phyloP scores from a whole-genome alignment of 805 yeast genomes.

The Limtongozyma cylindracea region DNA sequence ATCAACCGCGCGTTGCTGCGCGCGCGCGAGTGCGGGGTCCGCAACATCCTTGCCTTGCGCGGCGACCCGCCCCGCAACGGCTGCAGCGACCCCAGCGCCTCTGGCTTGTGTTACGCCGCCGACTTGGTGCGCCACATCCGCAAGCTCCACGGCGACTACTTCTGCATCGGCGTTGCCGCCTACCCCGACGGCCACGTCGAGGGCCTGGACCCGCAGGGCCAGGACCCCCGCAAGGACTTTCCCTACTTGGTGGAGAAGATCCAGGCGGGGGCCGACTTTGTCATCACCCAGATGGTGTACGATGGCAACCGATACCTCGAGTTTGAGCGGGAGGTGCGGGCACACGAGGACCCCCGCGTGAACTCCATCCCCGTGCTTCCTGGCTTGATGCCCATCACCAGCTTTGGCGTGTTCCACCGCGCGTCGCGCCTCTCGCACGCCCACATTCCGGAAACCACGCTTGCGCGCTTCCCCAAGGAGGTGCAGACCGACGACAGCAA shows the following conservation, averaged over 20 bases:
- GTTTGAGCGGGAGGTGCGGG: constrained; percentile 30
- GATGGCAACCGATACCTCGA: constrained; percentile 55
- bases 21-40: constrained; percentile 59
- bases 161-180: constrained; percentile 92
- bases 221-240: constrained; percentile 42
- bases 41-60: constrained; percentile 75
- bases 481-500: constrained; percentile 42
- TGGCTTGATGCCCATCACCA: constrained; percentile 80
- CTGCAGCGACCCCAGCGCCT: no score
- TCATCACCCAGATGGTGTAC: constrained; percentile 77
- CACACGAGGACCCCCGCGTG: constrained; percentile 12
- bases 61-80: constrained; percentile 82
- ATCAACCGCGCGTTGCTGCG: constrained; percentile 55
- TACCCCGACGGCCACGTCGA: constrained; percentile 97
- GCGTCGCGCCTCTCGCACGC: constrained; percentile 85
- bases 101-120: no score
- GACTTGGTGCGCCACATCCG: constrained; percentile 72
- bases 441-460: constrained; percentile 34
- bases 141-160: constrained; percentile 45
- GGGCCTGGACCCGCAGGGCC: constrained; percentile 38
- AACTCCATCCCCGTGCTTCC: constrained; percentile 41
- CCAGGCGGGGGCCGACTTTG: constrained; percentile 85
- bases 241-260: constrained; percentile 68
- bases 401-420: constrained; percentile 57
- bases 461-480: constrained; percentile 27